Base-by-base conservation (phyloP, 257 asterid species). In the Datura wrightii region DNA sequence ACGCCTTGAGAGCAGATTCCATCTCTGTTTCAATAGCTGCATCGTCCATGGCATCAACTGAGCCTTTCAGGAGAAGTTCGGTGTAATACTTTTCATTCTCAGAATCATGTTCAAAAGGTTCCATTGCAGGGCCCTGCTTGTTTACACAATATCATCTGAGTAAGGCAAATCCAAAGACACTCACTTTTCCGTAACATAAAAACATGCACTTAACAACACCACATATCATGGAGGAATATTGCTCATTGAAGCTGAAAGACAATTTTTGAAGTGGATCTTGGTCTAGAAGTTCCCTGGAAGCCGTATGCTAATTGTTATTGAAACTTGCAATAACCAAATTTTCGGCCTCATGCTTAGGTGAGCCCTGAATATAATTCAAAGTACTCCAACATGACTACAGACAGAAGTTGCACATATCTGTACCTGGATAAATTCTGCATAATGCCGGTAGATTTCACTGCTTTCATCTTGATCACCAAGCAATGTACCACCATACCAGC, bases 401-500 rank as follows among this genome's bases (percentile, higher is more conserved):
- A 31, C 34, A 46, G 42, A 60, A 81, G 56, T 39, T 31, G 82
- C 14, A 66, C 39, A 53, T 15, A 58, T 74, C 41, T 39, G 42
- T 88, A 97, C 99, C 97, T 97, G 98, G 87, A 93, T 92, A 82
- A 97, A 97, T 90, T 92, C 93, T 50, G 99, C 98, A 88, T 97
- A 97, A 86, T 95, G 98, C 87, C 85, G 93, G 89, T 90, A 97
- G 86, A 94, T 92, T 82, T 89, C 94, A 62, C 97, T 94, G 91
- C 48, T 91, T 85, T 95, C 98, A 65, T 95, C 98, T 90, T 90
- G 97, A 89, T 94, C 98, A 19, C 98, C 99, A 80, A 97, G 91
- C 87, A 97, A 87, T 8, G 96, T 91, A 67, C 99, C 98, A 3
- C 99, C 98, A 83, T 92, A 97, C 99, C 99, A 97, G 83, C 98